Evolutionary conservation across 495 filamentous ascomycete species (phyloP).

Genomic region (Friedmanniomyces simplex): DNA sequence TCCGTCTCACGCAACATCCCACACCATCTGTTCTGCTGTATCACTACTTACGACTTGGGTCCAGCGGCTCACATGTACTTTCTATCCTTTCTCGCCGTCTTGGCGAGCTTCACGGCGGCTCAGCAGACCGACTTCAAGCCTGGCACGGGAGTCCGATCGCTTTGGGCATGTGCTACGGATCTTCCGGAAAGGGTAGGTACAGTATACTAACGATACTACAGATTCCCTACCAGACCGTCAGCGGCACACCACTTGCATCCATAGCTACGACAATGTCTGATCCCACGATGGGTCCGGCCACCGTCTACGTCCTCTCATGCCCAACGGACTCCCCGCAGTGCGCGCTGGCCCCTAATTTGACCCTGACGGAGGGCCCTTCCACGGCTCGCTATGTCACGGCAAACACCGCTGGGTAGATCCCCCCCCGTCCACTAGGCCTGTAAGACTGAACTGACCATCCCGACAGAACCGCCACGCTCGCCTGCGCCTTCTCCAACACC

Average conservation of each 20-base stretch:
- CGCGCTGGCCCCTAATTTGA: conserved; percentile 8
- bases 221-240: conserved; percentile 10
- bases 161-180: conserved; percentile 1
- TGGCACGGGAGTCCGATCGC: conserved; percentile 5
- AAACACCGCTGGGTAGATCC: conserved; percentile 1
- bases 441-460: neutral
- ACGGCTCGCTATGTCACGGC: neutral
- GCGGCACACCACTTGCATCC: conserved; percentile 6
- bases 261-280: neutral
- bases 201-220: neutral
- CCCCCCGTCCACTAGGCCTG: neutral
- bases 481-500: neutral
- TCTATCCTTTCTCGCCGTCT: neutral
- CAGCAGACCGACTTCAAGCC: conserved; percentile 6
- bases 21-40: no score
- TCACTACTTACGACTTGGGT: neutral
- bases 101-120: neutral
- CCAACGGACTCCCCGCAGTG: conserved; percentile 6
- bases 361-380: conserved; percentile 7
- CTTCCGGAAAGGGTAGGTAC: neutral
- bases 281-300: neutral
- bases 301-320: conserved; percentile 8
- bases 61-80: neutral
- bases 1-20: no score
- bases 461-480: neutral